Evolutionary conservation across 129 eudicot genomes (phyloP), one percentile per base, ranked within the genome.

Genomic region (Arctium lappa): DNA sequence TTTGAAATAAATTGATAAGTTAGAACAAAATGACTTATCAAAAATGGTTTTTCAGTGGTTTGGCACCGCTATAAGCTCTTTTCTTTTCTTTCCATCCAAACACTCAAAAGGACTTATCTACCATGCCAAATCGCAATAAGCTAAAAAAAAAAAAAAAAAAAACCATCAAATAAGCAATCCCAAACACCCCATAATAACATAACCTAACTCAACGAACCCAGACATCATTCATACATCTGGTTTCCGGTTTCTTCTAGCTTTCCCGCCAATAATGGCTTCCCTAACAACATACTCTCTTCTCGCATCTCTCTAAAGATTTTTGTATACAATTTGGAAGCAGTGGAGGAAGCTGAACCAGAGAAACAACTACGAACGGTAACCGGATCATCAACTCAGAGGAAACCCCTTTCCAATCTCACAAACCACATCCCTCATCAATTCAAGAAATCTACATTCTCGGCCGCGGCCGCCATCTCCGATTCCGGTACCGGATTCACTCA

Each of bases 401-500:
- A 82, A 40, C 86, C 90, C 74, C 73, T 87, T 1, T 48, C 90
- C 39, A 81, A 89, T 77, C 82, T 85, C 69, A 87, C 90, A 11
- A 87, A 87, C 65, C 80, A 78, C 62, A 80, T 70, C 80, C 66
- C 16, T 27, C 56, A 42, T 46, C 85, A 27, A 73, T 76, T 82
- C 18, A 80, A 63, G 38, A 65, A 62, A 3, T 60, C 46, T 32
- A 18, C 29, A 40, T 6, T 53, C 37, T 75, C 76, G 16, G 30
- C 68, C 22, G 30, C 30, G 15, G 2, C 37, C 66, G 33, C 80
- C 75, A 80, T 48, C 72, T 83, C 90, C 75, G 77, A 37, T 36
- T 82, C 90, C 66, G 80, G 86, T 12, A 81, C 81, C 79, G 85
- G 85, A 53, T 85, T 38, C 89, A n/a, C 81, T 90, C 18, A 84